Conservation (phyloP, 2,329 filamentous ascomycete genomes). For the Zarea fungicola region DNA sequence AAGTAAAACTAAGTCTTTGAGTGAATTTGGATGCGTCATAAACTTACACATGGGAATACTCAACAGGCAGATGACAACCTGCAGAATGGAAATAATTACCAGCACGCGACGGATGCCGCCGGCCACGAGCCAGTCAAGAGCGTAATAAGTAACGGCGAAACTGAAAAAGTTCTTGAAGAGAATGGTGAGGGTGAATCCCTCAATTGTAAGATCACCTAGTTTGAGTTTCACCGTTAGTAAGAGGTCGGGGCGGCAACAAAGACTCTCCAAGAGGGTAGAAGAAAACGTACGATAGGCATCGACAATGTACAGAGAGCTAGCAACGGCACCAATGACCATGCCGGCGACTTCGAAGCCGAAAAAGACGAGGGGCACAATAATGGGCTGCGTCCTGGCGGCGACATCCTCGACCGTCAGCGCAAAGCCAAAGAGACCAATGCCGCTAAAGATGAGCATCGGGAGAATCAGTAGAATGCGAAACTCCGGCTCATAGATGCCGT, state of each 20-base stretch:
- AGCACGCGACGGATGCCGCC: constrained; percentile 62
- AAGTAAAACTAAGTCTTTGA: no score
- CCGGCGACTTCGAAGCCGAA: constrained; percentile 79
- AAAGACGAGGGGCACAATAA: constrained; percentile 72
- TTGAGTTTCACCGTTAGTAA: constrained; percentile 15
- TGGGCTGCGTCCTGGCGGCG: constrained; percentile 53
- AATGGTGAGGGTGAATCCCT: constrained; percentile 83
- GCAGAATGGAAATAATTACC: constrained; percentile 62
- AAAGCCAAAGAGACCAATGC: constrained; percentile 78
- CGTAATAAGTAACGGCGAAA: constrained; percentile 77
- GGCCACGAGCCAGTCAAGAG: constrained; percentile 73
- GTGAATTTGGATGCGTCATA: no score
- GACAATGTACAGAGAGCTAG: constrained; percentile 81
- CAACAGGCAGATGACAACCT: constrained; percentile 69
- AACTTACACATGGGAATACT: constrained; percentile 75
- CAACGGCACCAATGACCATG: constrained; percentile 88
- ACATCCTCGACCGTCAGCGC: constrained; percentile 65
- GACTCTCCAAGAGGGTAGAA: background rate
- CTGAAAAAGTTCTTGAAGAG: constrained; percentile 95
- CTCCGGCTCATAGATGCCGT: constrained; percentile 84
- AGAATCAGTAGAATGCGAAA: constrained; percentile 80
- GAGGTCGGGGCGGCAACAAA: background rate
- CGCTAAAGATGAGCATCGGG: constrained; percentile 73
- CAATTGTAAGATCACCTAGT: constrained; percentile 70
- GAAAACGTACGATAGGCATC: constrained; percentile 74